Conservation (phyloP, 2,329 filamentous ascomycete species). For the Botrytis deweyae region DNA sequence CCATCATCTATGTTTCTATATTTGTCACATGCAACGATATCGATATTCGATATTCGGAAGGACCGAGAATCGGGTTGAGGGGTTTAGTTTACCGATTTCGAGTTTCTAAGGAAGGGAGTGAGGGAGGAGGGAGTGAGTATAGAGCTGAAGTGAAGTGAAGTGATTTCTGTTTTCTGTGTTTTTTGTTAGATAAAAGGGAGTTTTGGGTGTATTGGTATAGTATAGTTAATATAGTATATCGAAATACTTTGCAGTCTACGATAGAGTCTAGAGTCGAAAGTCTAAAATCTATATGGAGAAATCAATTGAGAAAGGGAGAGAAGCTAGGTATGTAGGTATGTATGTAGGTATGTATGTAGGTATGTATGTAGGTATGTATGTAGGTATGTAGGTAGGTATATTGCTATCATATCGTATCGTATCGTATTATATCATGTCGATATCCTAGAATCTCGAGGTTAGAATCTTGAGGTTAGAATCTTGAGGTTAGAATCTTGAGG, state of each 20-base stretch:
- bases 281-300: background rate
- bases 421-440: too few species aligned
- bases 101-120: background rate
- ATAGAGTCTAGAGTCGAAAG: too few species aligned
- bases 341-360: too few species aligned
- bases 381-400: too few species aligned
- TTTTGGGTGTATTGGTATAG: too few species aligned
- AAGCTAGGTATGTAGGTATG: too few species aligned
- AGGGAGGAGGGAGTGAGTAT: too few species aligned
- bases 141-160: background rate
- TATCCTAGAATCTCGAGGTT: background rate
- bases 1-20: background rate
- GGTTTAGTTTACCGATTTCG: background rate
- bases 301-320: background rate
- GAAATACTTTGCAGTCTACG: background rate
- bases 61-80: background rate
- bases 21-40: background rate
- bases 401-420: too few species aligned
- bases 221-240: background rate
- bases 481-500: too few species aligned
- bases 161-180: background rate
- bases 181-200: background rate
- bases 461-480: too few species aligned
- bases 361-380: too few species aligned
- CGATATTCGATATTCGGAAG: background rate